Conservation (phyloP, 441 rosid species). For the Theobroma grandiflorum region DNA sequence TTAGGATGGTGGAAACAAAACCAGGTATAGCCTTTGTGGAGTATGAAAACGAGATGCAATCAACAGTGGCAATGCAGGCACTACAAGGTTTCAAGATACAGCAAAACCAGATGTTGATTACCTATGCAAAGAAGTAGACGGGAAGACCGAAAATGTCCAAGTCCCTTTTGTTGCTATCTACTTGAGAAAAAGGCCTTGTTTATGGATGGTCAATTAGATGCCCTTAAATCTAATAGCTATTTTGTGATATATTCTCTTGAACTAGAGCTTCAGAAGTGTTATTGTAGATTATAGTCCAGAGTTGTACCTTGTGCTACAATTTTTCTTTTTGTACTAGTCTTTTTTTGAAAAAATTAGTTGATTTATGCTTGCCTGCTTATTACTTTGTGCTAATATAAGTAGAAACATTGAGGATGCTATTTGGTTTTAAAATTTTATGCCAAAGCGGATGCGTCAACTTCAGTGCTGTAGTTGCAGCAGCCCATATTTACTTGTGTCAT, state of each 20-base stretch:
- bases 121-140: constrained; percentile 88
- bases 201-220: not conserved
- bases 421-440: not conserved
- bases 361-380: not conserved
- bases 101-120: constrained; percentile 80
- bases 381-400: not conserved
- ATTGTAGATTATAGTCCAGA: constrained; percentile 5
- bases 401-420: not conserved
- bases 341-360: not conserved
- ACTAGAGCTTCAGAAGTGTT: not conserved
- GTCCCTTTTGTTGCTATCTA: not conserved
- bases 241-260: constrained; percentile 10
- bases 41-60: constrained; percentile 85
- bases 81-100: constrained; percentile 86
- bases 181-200: not conserved
- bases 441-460: not conserved
- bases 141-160: not conserved
- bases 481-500: not conserved
- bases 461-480: not conserved
- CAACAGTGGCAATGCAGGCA: constrained; percentile 85
- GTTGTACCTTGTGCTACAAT: not conserved
- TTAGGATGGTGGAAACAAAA: constrained; percentile 92
- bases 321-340: not conserved
- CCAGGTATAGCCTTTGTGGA: constrained; percentile 99
- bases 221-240: not conserved